phyloP scores from a whole-genome alignment of 208 protist genomes.

The Herpetomonas tarakana region DNA sequence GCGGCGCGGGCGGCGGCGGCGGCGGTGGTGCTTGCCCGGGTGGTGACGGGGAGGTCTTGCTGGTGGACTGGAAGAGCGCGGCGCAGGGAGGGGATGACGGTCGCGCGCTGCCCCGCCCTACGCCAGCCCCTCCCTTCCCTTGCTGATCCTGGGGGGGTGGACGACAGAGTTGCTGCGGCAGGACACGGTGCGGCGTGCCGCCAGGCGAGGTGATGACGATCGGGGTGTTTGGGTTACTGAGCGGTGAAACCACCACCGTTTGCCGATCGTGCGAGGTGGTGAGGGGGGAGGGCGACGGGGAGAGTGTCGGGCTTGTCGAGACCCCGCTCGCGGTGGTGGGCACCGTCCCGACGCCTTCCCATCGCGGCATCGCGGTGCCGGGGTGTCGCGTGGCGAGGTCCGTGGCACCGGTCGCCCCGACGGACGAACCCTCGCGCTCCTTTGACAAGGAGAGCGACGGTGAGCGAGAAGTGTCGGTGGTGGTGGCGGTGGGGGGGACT shows the following conservation, averaged over 20 bases:
- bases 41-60: conserved; percentile 1
- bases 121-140: background rate
- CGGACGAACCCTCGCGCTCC: background rate
- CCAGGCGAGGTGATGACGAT: background rate
- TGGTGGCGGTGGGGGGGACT: background rate
- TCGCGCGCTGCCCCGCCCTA: background rate
- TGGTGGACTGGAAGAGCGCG: background rate
- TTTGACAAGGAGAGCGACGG: background rate
- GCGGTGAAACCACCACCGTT: background rate
- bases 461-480: background rate
- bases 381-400: background rate
- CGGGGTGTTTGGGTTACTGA: background rate
- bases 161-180: too few relatives aligned
- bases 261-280: background rate
- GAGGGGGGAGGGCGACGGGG: background rate
- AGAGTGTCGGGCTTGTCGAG: background rate
- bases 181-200: too few relatives aligned
- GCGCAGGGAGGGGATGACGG: background rate
- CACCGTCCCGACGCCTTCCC: too few relatives aligned
- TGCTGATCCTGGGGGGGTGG: too few relatives aligned
- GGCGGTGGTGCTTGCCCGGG: background rate
- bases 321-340: background rate
- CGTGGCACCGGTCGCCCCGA: too few relatives aligned
- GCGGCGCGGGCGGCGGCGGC: too few relatives aligned
- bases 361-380: too few relatives aligned